Base-by-base conservation (phyloP, 352 stramenopile species). In the Achlya hypogyna region DNA sequence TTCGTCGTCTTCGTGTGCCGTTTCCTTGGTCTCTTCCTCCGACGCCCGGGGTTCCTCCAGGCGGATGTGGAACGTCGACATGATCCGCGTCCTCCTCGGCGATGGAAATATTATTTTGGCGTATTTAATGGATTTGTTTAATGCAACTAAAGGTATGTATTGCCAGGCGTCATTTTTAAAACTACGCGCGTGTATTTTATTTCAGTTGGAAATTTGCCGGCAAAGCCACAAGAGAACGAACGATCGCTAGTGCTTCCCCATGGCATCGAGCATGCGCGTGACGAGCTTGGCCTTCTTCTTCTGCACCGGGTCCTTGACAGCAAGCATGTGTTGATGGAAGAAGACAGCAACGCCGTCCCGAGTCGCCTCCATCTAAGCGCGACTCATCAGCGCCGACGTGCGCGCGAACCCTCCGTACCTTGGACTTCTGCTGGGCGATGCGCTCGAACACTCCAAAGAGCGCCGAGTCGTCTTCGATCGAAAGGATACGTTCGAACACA, bases 321-420 rank as follows among this genome's bases (percentile, higher is more conserved):
- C n/a, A 1, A 27, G 23, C 31, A 67, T 59, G 58, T 93, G 79
- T 65, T 93, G 84, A 53, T 93, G 84, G 51, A 91, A 76, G 47
- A 89, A 93, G 6, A 93, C 82, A 1, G 82, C 80, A 32, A 93
- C 69, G 0, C 85, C 85, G 42, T 93, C 85, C 52, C 91, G 81
- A 47, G 81, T 90, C 18, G 42, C 60, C 18, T 23, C 22, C 60
- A 58, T 45, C 60, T 67, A 58, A 18, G 4, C 16, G 8, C 25
- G 8, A 12, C 2, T 10, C 22, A 47, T 35, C 12, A 51, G 51
- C n/a, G n/a, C 23, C 20, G 1, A 65, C 1, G 25, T 1, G 23
- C 28, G 42, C 22, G 27, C 6, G 23, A 4, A 12, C 9, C 16
- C n/a, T 14, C 1, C n/a, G 16, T 28, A 67, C 60, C 60, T 67